Base-by-base conservation (phyloP, 2,329 filamentous ascomycete genomes). In the Colletotrichum sp. region DNA sequence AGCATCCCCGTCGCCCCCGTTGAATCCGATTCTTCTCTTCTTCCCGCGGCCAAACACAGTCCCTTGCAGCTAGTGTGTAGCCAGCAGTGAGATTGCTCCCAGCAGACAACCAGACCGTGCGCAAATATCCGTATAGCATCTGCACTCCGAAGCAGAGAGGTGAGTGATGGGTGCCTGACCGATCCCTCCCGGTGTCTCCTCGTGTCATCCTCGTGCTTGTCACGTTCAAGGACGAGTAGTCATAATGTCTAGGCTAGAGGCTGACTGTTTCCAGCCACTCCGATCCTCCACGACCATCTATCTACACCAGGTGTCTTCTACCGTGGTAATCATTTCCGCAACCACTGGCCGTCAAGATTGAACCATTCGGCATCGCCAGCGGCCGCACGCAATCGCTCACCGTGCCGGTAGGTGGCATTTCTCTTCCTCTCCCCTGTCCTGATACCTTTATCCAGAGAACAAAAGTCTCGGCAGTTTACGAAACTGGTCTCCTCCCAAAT, bases 391-490 rank as follows among this genome's bases (percentile, higher is more conserved):
- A 68, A 26, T 44, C 63, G 57, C 18, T 63, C 26, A 21, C 26
- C 57, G 72, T 57, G 28, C 44, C 64, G 57, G 73, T 76, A 72
- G 57, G 73, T 76, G 59, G 26, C 64, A 72, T 73, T 69, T 69
- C 44, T 60, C 26, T 15, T 55, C 21, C 24, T 76, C 16, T 70
- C 66, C 69, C 69, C 72, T 79, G 71, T 79, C 69, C 44, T 36
- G 72, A 71, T 75, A 70, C 65, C 68, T 79, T 81, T 78, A 77
- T 72, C 77, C 78, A 75, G 69, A 64, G 24, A 59, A 59, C 7
- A 64, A 73, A 78, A 78, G 77, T 79, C 78, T 81, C 82, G 81
- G 82, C 82, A 83, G 80, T 81, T 83, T 80, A 73, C 75, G 79
- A 77, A 75, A 78, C 71, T 76, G 59, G 18, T n/a, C 62, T 71